Percentiles rank a stretch among this genome's conserved stretches.
These are phyloP conservation scores for Tothia fuscella DNA, from an alignment of 2,329 filamentous ascomycete genomes.

Conservation along the genomic window DNA sequence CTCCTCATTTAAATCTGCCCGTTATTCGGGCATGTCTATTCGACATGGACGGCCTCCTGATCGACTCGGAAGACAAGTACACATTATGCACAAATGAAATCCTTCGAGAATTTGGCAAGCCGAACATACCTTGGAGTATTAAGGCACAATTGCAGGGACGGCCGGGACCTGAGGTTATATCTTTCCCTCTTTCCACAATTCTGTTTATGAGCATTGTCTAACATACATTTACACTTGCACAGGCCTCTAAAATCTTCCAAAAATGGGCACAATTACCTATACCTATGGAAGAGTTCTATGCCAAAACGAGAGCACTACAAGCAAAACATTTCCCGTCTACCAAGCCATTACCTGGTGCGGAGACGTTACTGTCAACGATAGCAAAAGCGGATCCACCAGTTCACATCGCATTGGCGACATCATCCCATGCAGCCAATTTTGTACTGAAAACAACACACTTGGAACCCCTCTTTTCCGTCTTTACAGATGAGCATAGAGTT, in stretches of 20 bases:
- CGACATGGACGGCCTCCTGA: conserved; percentile 95
- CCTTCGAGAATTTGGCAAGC: conserved; percentile 61
- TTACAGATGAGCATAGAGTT: conserved; percentile 59
- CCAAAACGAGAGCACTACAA: conserved; percentile 52
- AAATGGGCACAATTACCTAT: conserved; percentile 83
- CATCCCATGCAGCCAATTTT: conserved; percentile 61
- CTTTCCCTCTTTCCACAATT: not conserved
- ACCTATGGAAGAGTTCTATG: conserved; percentile 51
- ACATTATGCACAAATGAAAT: conserved; percentile 73
- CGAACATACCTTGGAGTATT: conserved; percentile 77
- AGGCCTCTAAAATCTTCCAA: conserved; percentile 53
- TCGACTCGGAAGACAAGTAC: conserved; percentile 88
- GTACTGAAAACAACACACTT: conserved; percentile 58
- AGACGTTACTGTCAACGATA: conserved; percentile 52
- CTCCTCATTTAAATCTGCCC: conserved; percentile 39
- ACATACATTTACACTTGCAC: conserved; percentile 3
- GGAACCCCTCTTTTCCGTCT: conserved; percentile 41
- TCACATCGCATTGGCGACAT: conserved; percentile 79
- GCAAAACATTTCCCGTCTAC: conserved; percentile 57
- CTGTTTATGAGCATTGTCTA: not conserved
- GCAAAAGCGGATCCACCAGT: conserved; percentile 37
- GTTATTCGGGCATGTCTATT: conserved; percentile 85
- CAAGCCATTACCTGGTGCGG: conserved; percentile 69
- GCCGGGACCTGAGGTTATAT: conserved; percentile 41
- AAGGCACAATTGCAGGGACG: conserved; percentile 77